Evolutionary conservation across 2,329 filamentous ascomycete genomes (phyloP), one percentile per base, ranked within the genome.

Genomic region (Rachicladosporium sp.): DNA sequence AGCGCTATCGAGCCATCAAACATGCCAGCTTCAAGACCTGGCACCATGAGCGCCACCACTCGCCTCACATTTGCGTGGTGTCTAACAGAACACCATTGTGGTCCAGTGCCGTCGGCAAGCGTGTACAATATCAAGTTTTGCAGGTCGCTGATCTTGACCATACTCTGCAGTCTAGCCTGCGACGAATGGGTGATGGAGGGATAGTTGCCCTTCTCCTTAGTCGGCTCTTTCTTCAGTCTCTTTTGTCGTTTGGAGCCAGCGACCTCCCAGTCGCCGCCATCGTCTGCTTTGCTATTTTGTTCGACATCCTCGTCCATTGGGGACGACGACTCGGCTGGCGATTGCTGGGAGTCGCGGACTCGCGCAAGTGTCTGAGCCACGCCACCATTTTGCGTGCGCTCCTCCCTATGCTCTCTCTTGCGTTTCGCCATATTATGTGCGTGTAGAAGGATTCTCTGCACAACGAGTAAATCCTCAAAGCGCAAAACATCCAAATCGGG

Each of bases 11-110:
- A 65, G 30, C 74, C 70, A 58, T 82, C 76, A 64, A 96, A 93
- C 82, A 96, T 91, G 46, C 78, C 82, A 53, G 85, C 75, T 56
- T 96, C 89, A 15, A 98, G 65, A 0, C 91, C 91, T 8, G 91
- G 91, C 8, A 95, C 78, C 82, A 95, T 89, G 49, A 98, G 66
- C 31, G 84, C 75, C 27, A 96, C 88, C 23, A 93, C 81, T 63
- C 91, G 93, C 41, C 65, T 64, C 32, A 80, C 68, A 43, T 67
- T 63, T 11, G 60, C 61, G 33, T 71, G 71, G 53, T 78, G 70
- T 45, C 67, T 69, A 43, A 80, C 63, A 23, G 74, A 70, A 10
- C 77, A 69, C 75, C 75, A 80, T 52, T 76, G 73, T n/a, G 76
- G 76, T 19, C 71, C 70, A 27, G 67, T 61, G 7, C 69, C 73